phyloP scores from a whole-genome alignment of 768 basidiomycete species.

The Serendipita sp. region DNA sequence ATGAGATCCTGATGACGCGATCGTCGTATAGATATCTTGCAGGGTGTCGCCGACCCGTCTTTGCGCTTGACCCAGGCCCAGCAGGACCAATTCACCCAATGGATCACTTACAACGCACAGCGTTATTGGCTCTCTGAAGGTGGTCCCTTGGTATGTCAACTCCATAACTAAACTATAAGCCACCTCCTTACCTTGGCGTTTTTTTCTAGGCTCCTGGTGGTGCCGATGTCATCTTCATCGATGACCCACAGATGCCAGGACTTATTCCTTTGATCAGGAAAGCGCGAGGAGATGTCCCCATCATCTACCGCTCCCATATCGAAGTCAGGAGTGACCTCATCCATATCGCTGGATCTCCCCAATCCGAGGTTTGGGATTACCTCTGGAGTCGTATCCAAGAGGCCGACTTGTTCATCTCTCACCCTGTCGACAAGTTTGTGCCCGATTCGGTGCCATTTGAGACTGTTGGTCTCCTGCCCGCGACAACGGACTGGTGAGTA shows the following conservation, averaged over 20 bases:
- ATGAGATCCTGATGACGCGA: not conserved
- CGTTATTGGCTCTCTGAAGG: constrained; percentile 70
- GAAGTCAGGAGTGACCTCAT: constrained; percentile 80
- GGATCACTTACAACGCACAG: constrained; percentile 56
- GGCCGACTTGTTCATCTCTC: constrained; percentile 86
- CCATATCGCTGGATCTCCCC: constrained; percentile 64
- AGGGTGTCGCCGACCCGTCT: constrained; percentile 73
- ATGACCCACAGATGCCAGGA: constrained; percentile 89
- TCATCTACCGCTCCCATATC: constrained; percentile 89
- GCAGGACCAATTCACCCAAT: constrained; percentile 66
- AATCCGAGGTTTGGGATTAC: constrained; percentile 88
- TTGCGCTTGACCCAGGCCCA: constrained; percentile 64
- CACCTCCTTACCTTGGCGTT: not conserved
- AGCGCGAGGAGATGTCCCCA: constrained; percentile 67
- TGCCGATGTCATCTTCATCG: constrained; percentile 80
- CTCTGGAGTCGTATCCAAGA: constrained; percentile 84
- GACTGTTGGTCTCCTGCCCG: constrained; percentile 58
- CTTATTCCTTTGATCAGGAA: constrained; percentile 85
- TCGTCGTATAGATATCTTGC: constrained; percentile 28
- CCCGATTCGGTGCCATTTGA: constrained; percentile 64
- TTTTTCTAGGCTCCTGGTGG: constrained; percentile 45
- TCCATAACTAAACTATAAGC: too few relatives aligned
- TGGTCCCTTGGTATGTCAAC: constrained; percentile 41
- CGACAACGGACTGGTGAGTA: constrained; percentile 69
- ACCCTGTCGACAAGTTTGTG: constrained; percentile 89